Conservation (phyloP, 2,329 filamentous ascomycete genomes). For the Aureobasidium sp. region DNA sequence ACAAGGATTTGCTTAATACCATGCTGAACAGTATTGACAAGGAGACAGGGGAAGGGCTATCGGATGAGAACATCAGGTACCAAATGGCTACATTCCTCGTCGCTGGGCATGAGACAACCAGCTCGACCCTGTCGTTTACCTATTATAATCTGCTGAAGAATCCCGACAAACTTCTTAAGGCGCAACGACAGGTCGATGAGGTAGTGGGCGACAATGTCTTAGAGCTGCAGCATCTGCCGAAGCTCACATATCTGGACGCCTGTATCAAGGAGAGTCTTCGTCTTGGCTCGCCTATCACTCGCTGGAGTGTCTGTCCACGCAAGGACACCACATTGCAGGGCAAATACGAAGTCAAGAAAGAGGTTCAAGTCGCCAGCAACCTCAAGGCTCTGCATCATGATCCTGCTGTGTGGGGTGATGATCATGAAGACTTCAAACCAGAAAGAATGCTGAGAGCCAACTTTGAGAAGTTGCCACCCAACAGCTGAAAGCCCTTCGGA, state of each 20-base stretch:
- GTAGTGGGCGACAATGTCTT: conserved; percentile 44
- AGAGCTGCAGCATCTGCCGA: conserved; percentile 42
- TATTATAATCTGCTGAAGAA: conserved; percentile 49
- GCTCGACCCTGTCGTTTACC: conserved; percentile 31
- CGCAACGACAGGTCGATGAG: conserved; percentile 48
- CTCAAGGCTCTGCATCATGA: conserved; percentile 36
- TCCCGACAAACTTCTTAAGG: conserved; percentile 41
- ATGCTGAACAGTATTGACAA: conserved; percentile 55
- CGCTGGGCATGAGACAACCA: conserved; percentile 28
- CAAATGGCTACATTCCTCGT: conserved; percentile 64
- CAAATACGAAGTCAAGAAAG: conserved; percentile 32
- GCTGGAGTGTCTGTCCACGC: conserved; percentile 35
- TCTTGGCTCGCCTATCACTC: conserved; percentile 47
- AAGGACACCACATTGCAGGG: conserved; percentile 28
- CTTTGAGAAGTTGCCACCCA: conserved; percentile 34
- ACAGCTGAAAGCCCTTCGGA: conserved; percentile 48
- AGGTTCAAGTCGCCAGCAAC: conserved; percentile 27
- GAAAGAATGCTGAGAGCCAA: conserved; percentile 43
- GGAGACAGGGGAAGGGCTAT: conserved; percentile 52
- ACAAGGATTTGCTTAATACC: conserved; percentile 52
- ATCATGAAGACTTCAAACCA: conserved; percentile 38
- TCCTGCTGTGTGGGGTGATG: conserved; percentile 37
- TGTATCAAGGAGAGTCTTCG: conserved; percentile 50
- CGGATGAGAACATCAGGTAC: conserved; percentile 55
- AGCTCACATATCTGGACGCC: conserved; percentile 49